A percentile compares a stretch with the other conserved stretches of the same genome.
Evolutionary conservation across 2,329 filamentous ascomycete species (phyloP).

Genomic region (Fusarium scirpi): DNA sequence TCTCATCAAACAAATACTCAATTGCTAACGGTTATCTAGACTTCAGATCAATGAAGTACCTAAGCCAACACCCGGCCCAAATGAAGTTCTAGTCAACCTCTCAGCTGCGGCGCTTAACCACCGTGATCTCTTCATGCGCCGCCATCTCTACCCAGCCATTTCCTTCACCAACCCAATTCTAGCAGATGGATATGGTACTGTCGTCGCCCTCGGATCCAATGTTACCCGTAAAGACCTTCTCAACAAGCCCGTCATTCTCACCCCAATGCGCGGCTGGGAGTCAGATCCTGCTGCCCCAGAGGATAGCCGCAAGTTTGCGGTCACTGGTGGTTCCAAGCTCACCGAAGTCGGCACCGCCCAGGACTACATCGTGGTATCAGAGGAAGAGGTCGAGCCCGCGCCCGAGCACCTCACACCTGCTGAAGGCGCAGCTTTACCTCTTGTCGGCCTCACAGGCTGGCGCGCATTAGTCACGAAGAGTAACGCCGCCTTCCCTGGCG

Average conservation of each 20-base stretch:
- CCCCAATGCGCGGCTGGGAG: conserved; percentile 83
- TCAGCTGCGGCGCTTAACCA: conserved; percentile 90
- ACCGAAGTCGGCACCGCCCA: conserved; percentile 76
- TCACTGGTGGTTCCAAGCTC: conserved; percentile 76
- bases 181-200: conserved; percentile 83
- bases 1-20: background rate
- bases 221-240: conserved; percentile 56
- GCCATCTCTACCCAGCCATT: conserved; percentile 88
- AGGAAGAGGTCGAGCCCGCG: conserved; percentile 78
- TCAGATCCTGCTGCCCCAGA: conserved; percentile 80
- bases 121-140: conserved; percentile 93
- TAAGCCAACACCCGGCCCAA: conserved; percentile 71
- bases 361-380: conserved; percentile 77
- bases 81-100: conserved; percentile 80
- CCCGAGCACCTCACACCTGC: conserved; percentile 77
- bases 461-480: conserved; percentile 85
- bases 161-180: conserved; percentile 83
- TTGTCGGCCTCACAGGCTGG: conserved; percentile 91
- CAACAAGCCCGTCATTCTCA: conserved; percentile 79
- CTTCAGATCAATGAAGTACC: conserved; percentile 71
- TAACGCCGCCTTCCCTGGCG: conserved; percentile 69
- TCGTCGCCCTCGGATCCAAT: conserved; percentile 71
- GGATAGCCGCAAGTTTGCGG: conserved; percentile 65
- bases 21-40: conserved; percentile 51
- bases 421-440: conserved; percentile 85